Evolutionary conservation across 352 stramenopile genomes (phyloP).

Genomic region (Globisporangium cederbergense): DNA sequence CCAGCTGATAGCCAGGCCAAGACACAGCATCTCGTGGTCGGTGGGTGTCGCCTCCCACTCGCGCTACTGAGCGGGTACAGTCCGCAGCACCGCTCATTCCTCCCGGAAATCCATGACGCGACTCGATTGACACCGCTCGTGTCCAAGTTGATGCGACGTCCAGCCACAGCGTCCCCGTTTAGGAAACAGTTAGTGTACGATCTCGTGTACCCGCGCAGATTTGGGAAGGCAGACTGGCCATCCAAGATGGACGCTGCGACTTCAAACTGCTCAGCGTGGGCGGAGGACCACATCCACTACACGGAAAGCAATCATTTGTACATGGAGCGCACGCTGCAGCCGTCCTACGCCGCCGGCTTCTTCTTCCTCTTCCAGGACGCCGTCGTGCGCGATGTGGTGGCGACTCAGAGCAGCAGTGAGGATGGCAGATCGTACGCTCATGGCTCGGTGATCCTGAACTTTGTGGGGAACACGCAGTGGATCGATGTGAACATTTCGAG

Average conservation of each 20-base stretch:
- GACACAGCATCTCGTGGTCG: neutral
- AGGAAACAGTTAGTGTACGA: neutral
- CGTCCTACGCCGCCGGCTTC: slow-evolving; percentile 26
- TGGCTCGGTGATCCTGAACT: neutral
- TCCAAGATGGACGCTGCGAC: neutral
- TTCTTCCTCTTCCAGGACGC: slow-evolving; percentile 39
- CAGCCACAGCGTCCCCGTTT: neutral
- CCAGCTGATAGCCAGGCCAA: neutral
- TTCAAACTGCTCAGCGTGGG: neutral
- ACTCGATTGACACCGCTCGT: slow-evolving; percentile 6
- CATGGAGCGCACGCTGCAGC: slow-evolving; percentile 31
- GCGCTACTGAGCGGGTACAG: slow-evolving; percentile 1
- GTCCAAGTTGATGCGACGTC: slow-evolving; percentile 4
- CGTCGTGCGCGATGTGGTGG: slow-evolving; percentile 1
- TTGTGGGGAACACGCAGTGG: slow-evolving; percentile 3
- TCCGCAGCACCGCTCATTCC: neutral
- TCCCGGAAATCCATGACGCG: neutral
- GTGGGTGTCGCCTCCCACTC: neutral
- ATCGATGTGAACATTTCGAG: slow-evolving; percentile 12
- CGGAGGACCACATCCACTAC: slow-evolving; percentile 12
- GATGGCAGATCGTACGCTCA: neutral
- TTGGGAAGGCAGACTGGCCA: slow-evolving; percentile 1
- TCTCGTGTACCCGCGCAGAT: neutral
- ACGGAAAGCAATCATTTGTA: slow-evolving; percentile 34
- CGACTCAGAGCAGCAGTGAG: neutral